Evolutionary conservation across 179 eudicot species (phyloP).

Genomic region (Beta lomatogona): DNA sequence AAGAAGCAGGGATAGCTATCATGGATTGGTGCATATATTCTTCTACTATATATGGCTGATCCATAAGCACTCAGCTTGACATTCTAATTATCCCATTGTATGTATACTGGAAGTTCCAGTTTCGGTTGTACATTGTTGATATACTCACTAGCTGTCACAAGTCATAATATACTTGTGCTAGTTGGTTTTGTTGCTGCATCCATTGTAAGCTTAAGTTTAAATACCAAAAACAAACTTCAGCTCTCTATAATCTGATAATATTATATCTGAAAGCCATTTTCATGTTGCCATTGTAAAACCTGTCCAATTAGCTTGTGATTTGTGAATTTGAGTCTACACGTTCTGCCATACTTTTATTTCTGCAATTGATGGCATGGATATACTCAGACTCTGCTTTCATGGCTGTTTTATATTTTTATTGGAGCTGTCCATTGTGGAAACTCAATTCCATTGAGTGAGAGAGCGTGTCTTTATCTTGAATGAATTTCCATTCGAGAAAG

Average conservation of each 20-base stretch:
- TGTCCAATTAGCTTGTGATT: no score
- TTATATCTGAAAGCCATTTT: background rate
- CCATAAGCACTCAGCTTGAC: background rate
- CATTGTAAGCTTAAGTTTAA: background rate
- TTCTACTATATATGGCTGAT: background rate
- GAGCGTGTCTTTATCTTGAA: no score
- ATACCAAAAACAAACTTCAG: background rate
- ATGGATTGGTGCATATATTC: background rate
- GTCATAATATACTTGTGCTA: background rate
- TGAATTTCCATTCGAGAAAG: no score
- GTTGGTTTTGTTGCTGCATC: background rate
- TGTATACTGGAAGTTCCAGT: no score
- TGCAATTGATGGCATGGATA: no score
- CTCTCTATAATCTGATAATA: background rate
- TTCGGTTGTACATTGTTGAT: background rate
- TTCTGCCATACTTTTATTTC: no score
- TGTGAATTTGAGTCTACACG: no score
- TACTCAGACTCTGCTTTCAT: no score
- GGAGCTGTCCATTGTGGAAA: no score
- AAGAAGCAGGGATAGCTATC: conserved; percentile 41
- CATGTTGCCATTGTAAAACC: background rate
- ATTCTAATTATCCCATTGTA: background rate
- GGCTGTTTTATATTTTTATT: no score
- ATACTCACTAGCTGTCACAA: background rate
- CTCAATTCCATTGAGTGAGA: no score